Evolutionary conservation across 2,329 filamentous ascomycete genomes (phyloP).

Genomic region (Bertia moriformis): DNA sequence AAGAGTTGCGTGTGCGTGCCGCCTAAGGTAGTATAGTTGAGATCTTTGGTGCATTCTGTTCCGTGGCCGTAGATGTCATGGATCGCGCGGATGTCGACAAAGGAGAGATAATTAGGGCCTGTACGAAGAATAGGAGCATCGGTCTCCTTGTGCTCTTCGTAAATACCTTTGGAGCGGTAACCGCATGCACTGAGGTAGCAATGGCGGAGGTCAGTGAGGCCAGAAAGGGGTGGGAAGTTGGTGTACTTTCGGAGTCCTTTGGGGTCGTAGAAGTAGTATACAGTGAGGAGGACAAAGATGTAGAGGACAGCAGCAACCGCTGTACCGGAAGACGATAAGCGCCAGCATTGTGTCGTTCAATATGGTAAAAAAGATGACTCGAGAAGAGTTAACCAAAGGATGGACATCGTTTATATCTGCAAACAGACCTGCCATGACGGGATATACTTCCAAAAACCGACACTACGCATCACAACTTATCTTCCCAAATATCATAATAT

Average conservation of each 20-base stretch:
- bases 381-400: no score
- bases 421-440: no score
- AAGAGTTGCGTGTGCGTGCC: slow-evolving; percentile 24
- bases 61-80: slow-evolving; percentile 27
- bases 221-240: not conserved
- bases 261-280: not conserved
- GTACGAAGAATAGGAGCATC: slow-evolving; percentile 1
- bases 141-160: not conserved
- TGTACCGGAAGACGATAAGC: no score
- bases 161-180: not conserved
- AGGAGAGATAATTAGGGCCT: slow-evolving; percentile 13
- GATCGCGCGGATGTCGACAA: slow-evolving; percentile 18
- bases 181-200: slow-evolving; percentile 1
- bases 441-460: no score
- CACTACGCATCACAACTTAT: no score
- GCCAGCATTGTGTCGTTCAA: no score
- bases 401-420: no score
- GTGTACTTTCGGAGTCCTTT: not conserved
- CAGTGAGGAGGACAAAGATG: not conserved
- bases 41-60: slow-evolving; percentile 22
- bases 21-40: slow-evolving; percentile 16
- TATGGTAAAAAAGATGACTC: no score
- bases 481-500: no score
- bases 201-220: slow-evolving; percentile 2
- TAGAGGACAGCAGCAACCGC: not conserved